Evolutionary conservation across 2,329 filamentous ascomycete genomes (phyloP), one percentile per base, ranked within the genome.

Genomic region (Penicillium sp.): DNA sequence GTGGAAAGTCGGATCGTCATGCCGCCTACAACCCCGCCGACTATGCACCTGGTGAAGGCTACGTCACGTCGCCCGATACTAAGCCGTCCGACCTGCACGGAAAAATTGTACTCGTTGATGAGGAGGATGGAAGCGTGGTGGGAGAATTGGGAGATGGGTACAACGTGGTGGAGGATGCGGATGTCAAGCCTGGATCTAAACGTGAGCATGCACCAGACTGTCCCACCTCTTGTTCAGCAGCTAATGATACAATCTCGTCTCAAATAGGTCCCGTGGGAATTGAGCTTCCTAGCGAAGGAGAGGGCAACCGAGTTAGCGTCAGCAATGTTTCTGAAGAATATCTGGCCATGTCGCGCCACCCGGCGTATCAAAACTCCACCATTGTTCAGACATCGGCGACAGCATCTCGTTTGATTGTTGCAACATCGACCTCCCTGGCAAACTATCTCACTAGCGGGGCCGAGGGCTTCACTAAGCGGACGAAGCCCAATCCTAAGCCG

Each of bases 111-210:
- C 81, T 99, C 9, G 80, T 99, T 15, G 91, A 99, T 67, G 94
- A 99, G 73, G 93, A 97, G 69, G 89, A 99, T 73, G 94, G 94
- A 47, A 95, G 90, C 63, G 89, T 99, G 8, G 89, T 99, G 26
- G 94, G 94, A 42, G 93, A 99, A 75, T 77, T 99, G 56, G 85
- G 88, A 52, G 88, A 93, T 52, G 88, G 87, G 16, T 93, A 90
- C 65, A 79, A 91, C 59, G 82, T 96, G 16, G 79, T 93, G 15
- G 91, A 96, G 66, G 84, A 92, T 59, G 79, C 83, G 26, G 81
- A 80, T 46, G 80, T 99, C 57, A 85, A 87, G 68, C 85, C 87
- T 15, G 94, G 94, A n/a, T 93, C 89, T 5, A 97, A 99, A 81
- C 89, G 91, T 95, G 78, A 68, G 80, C 65, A 26, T 39, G 46